Percentiles rank a stretch among this genome's conserved stretches.
phyloP scores from a whole-genome alignment of 2,329 filamentous ascomycete species.

The Fusarium pilosicola region DNA sequence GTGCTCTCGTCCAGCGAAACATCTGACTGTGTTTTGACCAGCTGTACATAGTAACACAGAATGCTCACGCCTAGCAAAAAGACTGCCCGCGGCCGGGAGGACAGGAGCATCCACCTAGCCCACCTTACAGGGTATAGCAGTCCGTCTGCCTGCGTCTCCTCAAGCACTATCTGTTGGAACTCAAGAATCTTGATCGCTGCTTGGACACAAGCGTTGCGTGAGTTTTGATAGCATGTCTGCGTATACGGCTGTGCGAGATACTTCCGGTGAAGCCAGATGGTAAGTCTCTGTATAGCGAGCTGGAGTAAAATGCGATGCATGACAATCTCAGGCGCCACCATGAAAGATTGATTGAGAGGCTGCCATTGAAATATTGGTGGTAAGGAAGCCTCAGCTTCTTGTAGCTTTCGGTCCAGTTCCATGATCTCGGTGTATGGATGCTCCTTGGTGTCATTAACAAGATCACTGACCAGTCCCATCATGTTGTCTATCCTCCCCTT shows the following conservation, averaged over 20 bases:
- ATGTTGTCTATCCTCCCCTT: neutral
- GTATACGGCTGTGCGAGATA: neutral
- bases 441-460: neutral
- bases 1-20: neutral
- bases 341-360: neutral
- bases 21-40: neutral
- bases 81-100: neutral
- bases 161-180: neutral
- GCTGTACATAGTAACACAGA: neutral
- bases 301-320: neutral
- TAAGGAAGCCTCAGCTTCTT: neutral
- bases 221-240: neutral
- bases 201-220: neutral
- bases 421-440: accelerated
- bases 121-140: accelerated
- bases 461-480: neutral
- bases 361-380: neutral
- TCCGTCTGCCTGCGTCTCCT: neutral
- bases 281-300: neutral
- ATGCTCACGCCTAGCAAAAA: neutral
- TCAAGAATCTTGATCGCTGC: neutral
- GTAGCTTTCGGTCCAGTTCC: neutral
- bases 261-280: neutral
- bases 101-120: neutral
- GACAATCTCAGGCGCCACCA: neutral